Conservation (phyloP, 2,329 filamentous ascomycete species). For the Cercospora brassicicola region DNA sequence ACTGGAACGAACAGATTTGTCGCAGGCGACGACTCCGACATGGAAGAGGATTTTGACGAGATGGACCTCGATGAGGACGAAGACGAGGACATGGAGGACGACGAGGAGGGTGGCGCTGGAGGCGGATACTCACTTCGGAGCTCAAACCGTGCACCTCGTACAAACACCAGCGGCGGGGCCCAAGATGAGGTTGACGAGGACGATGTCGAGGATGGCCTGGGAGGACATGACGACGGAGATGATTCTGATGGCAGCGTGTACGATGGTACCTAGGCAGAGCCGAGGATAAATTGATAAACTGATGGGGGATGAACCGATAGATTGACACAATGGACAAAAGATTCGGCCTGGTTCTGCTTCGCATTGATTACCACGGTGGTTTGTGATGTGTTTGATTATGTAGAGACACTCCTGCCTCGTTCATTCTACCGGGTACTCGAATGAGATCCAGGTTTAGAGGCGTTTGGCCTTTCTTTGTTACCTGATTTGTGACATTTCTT, state of each 20-base stretch:
- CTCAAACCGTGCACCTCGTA: background rate
- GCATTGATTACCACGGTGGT: background rate
- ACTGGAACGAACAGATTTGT: too few relatives aligned
- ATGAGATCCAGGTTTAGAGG: background rate
- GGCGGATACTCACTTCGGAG: background rate
- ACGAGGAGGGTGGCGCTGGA: background rate
- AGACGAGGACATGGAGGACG: background rate
- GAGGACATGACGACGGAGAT: background rate
- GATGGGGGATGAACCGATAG: background rate
- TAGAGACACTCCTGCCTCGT: background rate
- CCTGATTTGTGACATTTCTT: background rate
- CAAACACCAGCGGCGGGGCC: background rate
- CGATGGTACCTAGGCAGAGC: background rate
- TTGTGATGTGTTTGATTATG: background rate
- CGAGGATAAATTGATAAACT: background rate
- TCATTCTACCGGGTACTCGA: background rate
- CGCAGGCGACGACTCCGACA: background rate
- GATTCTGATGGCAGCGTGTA: conserved; percentile 5
- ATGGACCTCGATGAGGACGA: background rate
- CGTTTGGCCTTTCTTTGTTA: background rate
- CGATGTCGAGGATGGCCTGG: background rate
- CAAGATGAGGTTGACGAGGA: background rate
- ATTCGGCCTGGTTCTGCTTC: background rate
- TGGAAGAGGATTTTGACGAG: background rate
- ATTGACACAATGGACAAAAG: background rate